A percentile compares a stretch with the other conserved stretches of the same genome.
These are phyloP conservation scores for Gynandropsis gynandra DNA, from an alignment of 345 rosid genomes.

Conservation along the genomic window DNA sequence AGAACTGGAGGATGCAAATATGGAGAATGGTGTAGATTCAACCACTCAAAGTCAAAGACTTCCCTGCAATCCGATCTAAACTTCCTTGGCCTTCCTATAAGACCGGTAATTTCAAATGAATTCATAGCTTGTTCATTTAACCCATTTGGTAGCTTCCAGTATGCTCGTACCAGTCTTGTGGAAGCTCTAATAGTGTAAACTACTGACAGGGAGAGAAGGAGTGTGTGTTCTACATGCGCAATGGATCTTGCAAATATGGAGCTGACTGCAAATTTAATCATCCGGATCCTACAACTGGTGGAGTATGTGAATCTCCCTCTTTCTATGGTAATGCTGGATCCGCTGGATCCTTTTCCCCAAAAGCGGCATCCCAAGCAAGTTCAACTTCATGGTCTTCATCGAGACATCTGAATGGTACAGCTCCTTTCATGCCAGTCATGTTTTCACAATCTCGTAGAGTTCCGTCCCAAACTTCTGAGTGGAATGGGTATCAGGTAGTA, in stretches of 20 bases:
- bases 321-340: constrained; percentile 58
- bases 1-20: constrained; percentile 95
- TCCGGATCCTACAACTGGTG: constrained; percentile 74
- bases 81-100: constrained; percentile 88
- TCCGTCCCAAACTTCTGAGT: constrained; percentile 56
- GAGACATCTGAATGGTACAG: constrained; percentile 43
- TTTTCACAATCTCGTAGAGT: constrained; percentile 52
- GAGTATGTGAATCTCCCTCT: constrained; percentile 46
- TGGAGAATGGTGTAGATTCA: constrained; percentile 85
- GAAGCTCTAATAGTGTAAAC: constrained; percentile 21
- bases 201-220: constrained; percentile 76
- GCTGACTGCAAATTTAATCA: constrained; percentile 84
- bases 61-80: constrained; percentile 47
- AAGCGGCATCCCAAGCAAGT: constrained; percentile 44
- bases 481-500: constrained; percentile 93
- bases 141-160: constrained; percentile 8
- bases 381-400: constrained; percentile 72
- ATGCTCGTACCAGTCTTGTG: constrained; percentile 12
- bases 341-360: constrained; percentile 35
- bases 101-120: constrained; percentile 41
- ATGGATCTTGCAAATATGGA: constrained; percentile 91
- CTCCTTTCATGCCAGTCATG: constrained; percentile 62
- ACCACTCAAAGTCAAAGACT: constrained; percentile 50
- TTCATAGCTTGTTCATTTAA: background rate
- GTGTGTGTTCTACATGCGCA: constrained; percentile 93